Conservation (phyloP, 2,329 filamentous ascomycete genomes). For the Ophiocordyceps unilateralis region DNA sequence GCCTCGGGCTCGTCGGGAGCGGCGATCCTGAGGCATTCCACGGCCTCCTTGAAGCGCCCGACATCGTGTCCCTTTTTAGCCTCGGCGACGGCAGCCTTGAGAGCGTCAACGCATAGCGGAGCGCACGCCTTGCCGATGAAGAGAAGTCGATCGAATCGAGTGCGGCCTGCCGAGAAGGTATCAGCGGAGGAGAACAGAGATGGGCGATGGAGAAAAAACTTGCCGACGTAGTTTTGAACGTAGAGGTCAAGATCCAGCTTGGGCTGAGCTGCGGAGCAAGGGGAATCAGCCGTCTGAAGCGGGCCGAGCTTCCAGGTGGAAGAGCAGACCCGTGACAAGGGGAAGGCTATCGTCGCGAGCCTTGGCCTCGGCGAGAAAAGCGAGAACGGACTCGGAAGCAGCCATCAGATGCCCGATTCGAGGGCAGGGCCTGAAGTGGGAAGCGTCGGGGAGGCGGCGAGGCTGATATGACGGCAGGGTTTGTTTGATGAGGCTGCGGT, state of each 20-base stretch:
- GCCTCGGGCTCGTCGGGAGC: slow-evolving; percentile 53
- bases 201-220: slow-evolving; percentile 4
- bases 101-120: slow-evolving; percentile 59
- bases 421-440: background rate
- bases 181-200: background rate
- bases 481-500: too few species aligned
- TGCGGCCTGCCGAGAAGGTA: slow-evolving; percentile 42
- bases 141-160: slow-evolving; percentile 63
- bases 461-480: too few species aligned
- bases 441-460: background rate
- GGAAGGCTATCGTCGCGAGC: slow-evolving; percentile 24
- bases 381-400: slow-evolving; percentile 14
- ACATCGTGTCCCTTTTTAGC: slow-evolving; percentile 64
- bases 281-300: background rate
- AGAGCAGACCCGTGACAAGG: slow-evolving; percentile 23
- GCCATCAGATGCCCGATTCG: slow-evolving; percentile 14
- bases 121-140: slow-evolving; percentile 68
- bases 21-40: slow-evolving; percentile 44
- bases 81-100: slow-evolving; percentile 60
- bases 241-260: slow-evolving; percentile 89
- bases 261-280: slow-evolving; percentile 41
- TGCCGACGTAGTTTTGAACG: slow-evolving; percentile 76
- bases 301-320: background rate
- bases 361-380: slow-evolving; percentile 29
- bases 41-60: slow-evolving; percentile 49